Evolutionary conservation across 352 stramenopile species (phyloP).

Genomic region (Thalassiosira exigua): DNA sequence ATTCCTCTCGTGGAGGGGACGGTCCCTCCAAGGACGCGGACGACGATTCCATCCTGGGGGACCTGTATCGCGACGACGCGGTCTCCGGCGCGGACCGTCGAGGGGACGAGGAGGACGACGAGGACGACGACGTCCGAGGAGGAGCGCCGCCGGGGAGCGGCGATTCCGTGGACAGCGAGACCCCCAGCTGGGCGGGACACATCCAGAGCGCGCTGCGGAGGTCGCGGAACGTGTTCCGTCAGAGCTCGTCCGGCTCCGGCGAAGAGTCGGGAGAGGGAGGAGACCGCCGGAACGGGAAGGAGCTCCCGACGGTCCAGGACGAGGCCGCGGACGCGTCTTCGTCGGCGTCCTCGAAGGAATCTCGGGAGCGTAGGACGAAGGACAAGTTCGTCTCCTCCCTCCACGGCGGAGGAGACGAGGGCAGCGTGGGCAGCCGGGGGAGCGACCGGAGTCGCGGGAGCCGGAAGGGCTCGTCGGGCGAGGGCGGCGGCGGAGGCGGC

Average conservation of each 20-base stretch:
- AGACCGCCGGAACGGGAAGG: neutral
- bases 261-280: neutral
- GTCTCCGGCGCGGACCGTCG: neutral
- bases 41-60: neutral
- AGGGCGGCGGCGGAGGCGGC: constrained; percentile 12
- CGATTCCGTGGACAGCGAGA: constrained; percentile 24
- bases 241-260: constrained; percentile 1
- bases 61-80: neutral
- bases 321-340: too few relatives aligned
- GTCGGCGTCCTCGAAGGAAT: constrained; percentile 9
- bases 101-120: neutral
- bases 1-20: too few relatives aligned
- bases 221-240: neutral
- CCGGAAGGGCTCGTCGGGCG: too few relatives aligned
- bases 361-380: constrained; percentile 16
- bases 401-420: constrained; percentile 19
- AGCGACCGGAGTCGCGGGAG: constrained; percentile 21
- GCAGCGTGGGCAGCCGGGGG: constrained; percentile 30
- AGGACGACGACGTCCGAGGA: neutral
- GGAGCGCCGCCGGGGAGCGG: neutral
- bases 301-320: neutral
- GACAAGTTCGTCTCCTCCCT: constrained; percentile 49
- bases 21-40: constrained; percentile 13
- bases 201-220: constrained; percentile 30
- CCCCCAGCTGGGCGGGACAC: constrained; percentile 28